phyloP scores from a whole-genome alignment of 805 yeast genomes.

The Candida succiphila region DNA sequence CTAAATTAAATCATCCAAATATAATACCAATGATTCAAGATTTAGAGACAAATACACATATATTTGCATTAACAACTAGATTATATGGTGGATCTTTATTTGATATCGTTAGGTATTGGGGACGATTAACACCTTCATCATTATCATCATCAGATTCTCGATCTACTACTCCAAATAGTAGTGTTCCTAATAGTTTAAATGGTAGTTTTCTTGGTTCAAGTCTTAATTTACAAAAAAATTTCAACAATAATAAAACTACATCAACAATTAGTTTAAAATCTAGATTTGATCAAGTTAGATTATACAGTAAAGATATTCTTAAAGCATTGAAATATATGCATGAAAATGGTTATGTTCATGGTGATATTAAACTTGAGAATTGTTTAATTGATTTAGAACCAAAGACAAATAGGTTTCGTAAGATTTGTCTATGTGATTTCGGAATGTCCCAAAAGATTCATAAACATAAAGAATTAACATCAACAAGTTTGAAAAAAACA shows the following conservation, averaged over 20 bases:
- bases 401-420: conserved; percentile 17
- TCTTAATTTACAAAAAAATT: conserved; percentile 16
- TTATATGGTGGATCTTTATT: conserved; percentile 73
- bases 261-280: conserved; percentile 5
- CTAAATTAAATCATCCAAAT: conserved; percentile 50
- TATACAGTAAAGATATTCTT: conserved; percentile 42
- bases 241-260: conserved; percentile 23
- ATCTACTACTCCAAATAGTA: too few species aligned
- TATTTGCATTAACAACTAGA: conserved; percentile 64
- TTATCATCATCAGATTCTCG: not conserved
- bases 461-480: not conserved
- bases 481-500: not conserved
- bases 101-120: conserved; percentile 66
- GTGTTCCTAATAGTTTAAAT: not conserved
- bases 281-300: conserved; percentile 15
- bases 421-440: conserved; percentile 71
- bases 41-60: conserved; percentile 44
- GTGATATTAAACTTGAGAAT: conserved; percentile 78
- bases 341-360: conserved; percentile 57
- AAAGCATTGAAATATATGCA: conserved; percentile 57
- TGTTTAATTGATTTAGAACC: conserved; percentile 45
- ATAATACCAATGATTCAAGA: conserved; percentile 55
- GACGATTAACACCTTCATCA: conserved; percentile 22
- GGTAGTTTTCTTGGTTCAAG: too few species aligned
- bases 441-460: conserved; percentile 51